Percentiles rank a stretch among this genome's conserved stretches.
Conservation (phyloP, 495 filamentous ascomycete species). For the Tuber umbilicatum region DNA sequence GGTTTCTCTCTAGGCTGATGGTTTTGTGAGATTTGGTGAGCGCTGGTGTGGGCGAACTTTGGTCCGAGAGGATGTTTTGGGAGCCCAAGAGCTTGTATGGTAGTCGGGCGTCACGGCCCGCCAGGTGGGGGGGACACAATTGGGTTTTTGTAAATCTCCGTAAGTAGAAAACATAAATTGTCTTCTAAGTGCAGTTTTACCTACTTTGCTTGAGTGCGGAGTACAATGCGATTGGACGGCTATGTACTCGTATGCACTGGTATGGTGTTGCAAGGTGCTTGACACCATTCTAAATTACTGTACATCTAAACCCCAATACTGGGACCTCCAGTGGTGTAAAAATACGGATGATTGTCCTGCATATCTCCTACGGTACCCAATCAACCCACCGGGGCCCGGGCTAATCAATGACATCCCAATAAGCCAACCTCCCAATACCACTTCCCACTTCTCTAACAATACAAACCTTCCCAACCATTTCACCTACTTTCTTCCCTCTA, state of each 20-base stretch:
- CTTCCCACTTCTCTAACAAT: slow-evolving; percentile 75
- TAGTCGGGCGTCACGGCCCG: not conserved
- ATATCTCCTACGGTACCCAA: not conserved
- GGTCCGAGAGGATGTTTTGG: not conserved
- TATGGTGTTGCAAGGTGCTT: not conserved
- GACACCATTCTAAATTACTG: not conserved
- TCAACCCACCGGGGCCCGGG: not conserved
- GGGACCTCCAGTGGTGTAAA: not conserved
- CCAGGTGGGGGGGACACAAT: not conserved
- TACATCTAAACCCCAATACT: not conserved
- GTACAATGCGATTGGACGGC: not conserved
- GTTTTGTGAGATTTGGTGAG: not conserved
- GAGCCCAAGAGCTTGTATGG: not conserved
- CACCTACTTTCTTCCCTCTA: slow-evolving; percentile 37
- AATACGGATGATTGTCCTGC: not conserved
- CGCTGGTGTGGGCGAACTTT: not conserved
- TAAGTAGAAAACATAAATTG: too few species aligned
- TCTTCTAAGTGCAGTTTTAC: not conserved
- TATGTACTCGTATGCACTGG: not conserved
- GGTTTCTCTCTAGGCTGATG: not conserved
- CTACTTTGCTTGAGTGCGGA: not conserved
- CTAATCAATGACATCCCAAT: slow-evolving; percentile 65
- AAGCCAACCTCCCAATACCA: slow-evolving; percentile 65
- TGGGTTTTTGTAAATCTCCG: not conserved
- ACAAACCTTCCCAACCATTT: slow-evolving; percentile 52